Evolutionary conservation across 2,329 filamentous ascomycete genomes (phyloP), one percentile per base, ranked within the genome.

Genomic region (Aureobasidium pullulans): DNA sequence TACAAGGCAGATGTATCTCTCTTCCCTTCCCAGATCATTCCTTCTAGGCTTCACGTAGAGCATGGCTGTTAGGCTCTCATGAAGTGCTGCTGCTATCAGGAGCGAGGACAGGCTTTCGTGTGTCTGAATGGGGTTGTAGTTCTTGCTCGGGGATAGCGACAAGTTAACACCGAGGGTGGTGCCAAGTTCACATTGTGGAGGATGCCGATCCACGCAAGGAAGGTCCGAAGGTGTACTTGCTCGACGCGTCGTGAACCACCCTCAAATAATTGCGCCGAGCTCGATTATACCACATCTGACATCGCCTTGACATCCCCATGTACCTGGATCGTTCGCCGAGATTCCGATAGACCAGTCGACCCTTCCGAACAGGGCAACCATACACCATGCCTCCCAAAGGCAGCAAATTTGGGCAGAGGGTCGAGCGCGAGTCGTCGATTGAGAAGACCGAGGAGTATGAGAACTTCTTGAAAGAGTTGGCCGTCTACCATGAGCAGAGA

Each of bases 391-490:
- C 64, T 29, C 67, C 64, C 50, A 70, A 70, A 23, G 60, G 60
- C 28, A 56, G 37, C 29, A 59, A 53, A 32, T 5, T 46, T 34
- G 37, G 37, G 11, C 39, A 48, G 47, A 76, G 77, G 58, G 71
- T 66, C 54, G 71, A 70, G 62, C 72, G 72, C 63, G 78, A 78
- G 60, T 68, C 73, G 62, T 76, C 75, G 60, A 73, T 79, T 65
- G 78, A 81, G 63, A 73, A 69, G 66, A 76, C 75, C 9, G 66
- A 82, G 53, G 89, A 94, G 74, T 90, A 90, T 73, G 82, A 87
- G 59, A 84, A 88, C 44, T 95, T 96, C 72, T 88, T 95, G 69
- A 78, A 82, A 65, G 84, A 86, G 68, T 76, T 95, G 60, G 81
- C 79, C 53, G 83, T 79, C 48, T 95, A 90, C 70, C 90, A 95